Evolutionary conservation across 345 rosid genomes (phyloP), one percentile per base, ranked within the genome.

Genomic region (Microcos paniculata): DNA sequence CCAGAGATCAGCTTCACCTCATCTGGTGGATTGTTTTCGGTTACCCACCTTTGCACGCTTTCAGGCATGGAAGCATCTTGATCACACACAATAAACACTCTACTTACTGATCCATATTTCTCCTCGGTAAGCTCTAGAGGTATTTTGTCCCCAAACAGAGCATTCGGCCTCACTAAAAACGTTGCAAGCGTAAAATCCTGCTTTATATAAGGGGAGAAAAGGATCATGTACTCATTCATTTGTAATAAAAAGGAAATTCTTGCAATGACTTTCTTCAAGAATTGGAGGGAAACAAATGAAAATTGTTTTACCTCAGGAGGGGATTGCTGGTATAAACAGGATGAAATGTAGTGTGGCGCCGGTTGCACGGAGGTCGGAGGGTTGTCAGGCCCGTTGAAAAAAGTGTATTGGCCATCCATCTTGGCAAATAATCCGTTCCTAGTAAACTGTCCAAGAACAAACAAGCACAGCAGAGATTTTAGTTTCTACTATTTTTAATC

Each of bases 141-240:
- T 6, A 63, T 23, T 40, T 62, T 68, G 9, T 77, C 62, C 2
- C 21, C 33, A 31, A 4, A 62, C n/a, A 81, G 0, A 6, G 67
- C 78, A 10, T 6, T 1, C 21, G 86, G 87, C 53, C 87, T 83
- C 48, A 72, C 5, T 57, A 84, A 53, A 21, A 49, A 35, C 49
- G 48, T 35, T 12, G 83, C 87, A 4, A 85, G 78, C 56, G 38
- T 73, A 35, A 85, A 67, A 66, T 79, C 87, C 84, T 83, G 81
- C 9, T 7, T 62, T 16, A 30, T 23, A 57, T 18, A 53, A 10
- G 14, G 4, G 19, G 7, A 21, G 21, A 67, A 10, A 67, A 11
- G 31, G 3, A 13, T 66, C 30, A 43, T 12, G 4, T 40, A 3
- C 1, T 24, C 38, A 49, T n/a, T 30, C 16, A 12, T 21, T 6